Conservation (phyloP, 768 basidiomycete genomes). For the Lactarius sp. region DNA sequence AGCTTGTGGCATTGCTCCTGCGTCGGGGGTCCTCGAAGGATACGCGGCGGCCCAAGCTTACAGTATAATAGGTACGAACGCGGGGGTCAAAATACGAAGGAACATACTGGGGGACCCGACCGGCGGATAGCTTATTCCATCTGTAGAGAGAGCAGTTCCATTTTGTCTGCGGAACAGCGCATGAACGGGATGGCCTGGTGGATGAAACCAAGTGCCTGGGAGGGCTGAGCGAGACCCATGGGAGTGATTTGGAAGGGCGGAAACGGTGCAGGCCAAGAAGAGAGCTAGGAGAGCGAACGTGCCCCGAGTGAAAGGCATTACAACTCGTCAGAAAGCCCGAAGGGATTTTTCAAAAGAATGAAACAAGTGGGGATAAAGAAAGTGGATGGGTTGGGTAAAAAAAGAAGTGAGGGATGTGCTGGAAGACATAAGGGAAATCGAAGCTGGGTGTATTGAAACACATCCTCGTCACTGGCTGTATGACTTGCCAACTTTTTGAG, state of each 20-base stretch:
- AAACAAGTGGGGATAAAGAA: not conserved
- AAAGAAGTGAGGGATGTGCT: not conserved
- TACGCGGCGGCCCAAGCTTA: conserved; percentile 61
- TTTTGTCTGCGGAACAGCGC: conserved; percentile 54
- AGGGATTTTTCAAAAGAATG: too few species aligned
- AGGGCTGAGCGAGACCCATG: conserved; percentile 27
- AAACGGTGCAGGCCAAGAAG: conserved; percentile 16
- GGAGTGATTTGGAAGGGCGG: conserved; percentile 25
- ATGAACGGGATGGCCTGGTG: conserved; percentile 53
- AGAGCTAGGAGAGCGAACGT: conserved; percentile 15
- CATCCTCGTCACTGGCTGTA: too few species aligned
- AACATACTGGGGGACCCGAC: conserved; percentile 57
- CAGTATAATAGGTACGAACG: not conserved
- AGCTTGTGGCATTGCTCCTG: conserved; percentile 47
- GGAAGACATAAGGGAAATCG: not conserved
- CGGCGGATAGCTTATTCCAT: conserved; percentile 46
- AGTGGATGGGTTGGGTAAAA: not conserved
- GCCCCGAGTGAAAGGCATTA: conserved; percentile 6
- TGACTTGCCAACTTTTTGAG: too few species aligned
- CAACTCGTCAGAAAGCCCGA: not conserved
- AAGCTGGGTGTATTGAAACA: too few species aligned
- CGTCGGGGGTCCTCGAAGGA: conserved; percentile 49
- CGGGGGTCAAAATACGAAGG: not conserved
- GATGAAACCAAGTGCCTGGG: conserved; percentile 55
- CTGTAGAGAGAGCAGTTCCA: conserved; percentile 29